Evolutionary conservation across 2,329 filamentous ascomycete genomes (phyloP).

Genomic region (Madurella fahalii): DNA sequence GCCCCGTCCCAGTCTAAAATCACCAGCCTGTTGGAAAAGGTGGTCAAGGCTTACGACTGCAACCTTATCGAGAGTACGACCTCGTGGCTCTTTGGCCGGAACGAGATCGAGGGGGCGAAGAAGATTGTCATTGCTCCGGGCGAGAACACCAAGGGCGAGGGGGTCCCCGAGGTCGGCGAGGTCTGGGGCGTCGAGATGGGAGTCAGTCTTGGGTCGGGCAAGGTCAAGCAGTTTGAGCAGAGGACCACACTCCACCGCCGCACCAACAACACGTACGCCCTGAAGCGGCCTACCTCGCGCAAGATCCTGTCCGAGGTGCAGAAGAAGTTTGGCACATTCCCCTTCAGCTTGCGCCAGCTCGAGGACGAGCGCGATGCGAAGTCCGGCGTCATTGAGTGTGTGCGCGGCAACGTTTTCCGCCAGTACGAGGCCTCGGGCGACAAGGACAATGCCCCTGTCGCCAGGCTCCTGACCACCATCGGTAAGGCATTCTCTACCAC

Average conservation of each 20-base stretch:
- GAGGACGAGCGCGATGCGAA: conserved; percentile 96
- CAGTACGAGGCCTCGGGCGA: conserved; percentile 96
- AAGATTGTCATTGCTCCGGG: conserved; percentile 91
- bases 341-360: conserved; percentile 94
- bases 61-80: conserved; percentile 97
- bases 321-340: conserved; percentile 96
- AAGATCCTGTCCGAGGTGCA: conserved; percentile 91
- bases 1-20: conserved; percentile 82
- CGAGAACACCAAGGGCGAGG: conserved; percentile 87
- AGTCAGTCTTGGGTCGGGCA: conserved; percentile 83
- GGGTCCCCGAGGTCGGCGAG: conserved; percentile 80
- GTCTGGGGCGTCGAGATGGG: conserved; percentile 98
- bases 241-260: conserved; percentile 89
- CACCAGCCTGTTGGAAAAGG: conserved; percentile 81
- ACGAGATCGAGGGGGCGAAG: conserved; percentile 96
- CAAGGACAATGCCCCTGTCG: conserved; percentile 81
- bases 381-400: conserved; percentile 92
- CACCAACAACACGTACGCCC: conserved; percentile 82
- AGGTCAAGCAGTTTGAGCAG: conserved; percentile 88
- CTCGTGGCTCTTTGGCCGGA: conserved; percentile 92
- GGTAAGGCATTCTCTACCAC: conserved; percentile 55
- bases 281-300: conserved; percentile 91
- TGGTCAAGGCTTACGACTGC: conserved; percentile 85
- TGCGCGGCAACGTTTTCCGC: conserved; percentile 85
- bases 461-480: conserved; percentile 82